Conservation (phyloP, 2,329 filamentous ascomycete genomes). For the Cladophialophora carrionii region DNA sequence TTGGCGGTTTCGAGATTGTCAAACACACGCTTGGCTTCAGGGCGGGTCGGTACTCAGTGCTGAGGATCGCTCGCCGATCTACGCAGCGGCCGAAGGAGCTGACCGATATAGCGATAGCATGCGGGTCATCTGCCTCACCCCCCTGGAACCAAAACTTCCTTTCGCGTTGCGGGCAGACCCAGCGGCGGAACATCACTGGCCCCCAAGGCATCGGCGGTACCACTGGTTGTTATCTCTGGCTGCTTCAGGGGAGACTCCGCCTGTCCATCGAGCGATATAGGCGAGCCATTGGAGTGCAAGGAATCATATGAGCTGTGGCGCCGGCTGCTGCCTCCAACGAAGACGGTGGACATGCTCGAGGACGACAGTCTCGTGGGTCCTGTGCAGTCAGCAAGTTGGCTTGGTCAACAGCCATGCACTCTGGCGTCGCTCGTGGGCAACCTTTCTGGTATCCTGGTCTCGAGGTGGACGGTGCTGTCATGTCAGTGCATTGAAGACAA, state of each 20-base stretch:
- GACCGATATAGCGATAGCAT: constrained; percentile 42
- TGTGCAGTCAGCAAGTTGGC: background rate
- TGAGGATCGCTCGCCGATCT: background rate
- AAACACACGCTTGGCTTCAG: constrained; percentile 50
- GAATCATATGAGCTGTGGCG: constrained; percentile 5
- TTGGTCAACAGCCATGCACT: no score
- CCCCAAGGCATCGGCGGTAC: background rate
- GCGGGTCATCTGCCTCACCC: constrained; percentile 35
- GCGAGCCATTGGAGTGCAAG: constrained; percentile 2
- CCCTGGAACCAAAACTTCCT: constrained; percentile 41
- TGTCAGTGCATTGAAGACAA: background rate
- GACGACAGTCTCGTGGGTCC: background rate
- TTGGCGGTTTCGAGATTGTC: constrained; percentile 49
- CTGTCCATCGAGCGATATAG: constrained; percentile 20
- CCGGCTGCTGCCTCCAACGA: constrained; percentile 5
- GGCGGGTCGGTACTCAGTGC: background rate
- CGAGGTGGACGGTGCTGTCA: background rate
- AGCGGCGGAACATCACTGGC: constrained; percentile 1
- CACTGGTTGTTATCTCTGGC: background rate
- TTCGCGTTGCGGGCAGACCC: constrained; percentile 17
- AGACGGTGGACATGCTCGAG: constrained; percentile 11
- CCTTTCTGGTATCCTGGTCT: background rate
- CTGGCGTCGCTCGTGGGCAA: no score
- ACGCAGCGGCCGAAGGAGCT: background rate
- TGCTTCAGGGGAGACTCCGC: constrained; percentile 12